Evolutionary conservation across 306 rosid genomes (phyloP).

Genomic region (Fragaria vesca): DNA sequence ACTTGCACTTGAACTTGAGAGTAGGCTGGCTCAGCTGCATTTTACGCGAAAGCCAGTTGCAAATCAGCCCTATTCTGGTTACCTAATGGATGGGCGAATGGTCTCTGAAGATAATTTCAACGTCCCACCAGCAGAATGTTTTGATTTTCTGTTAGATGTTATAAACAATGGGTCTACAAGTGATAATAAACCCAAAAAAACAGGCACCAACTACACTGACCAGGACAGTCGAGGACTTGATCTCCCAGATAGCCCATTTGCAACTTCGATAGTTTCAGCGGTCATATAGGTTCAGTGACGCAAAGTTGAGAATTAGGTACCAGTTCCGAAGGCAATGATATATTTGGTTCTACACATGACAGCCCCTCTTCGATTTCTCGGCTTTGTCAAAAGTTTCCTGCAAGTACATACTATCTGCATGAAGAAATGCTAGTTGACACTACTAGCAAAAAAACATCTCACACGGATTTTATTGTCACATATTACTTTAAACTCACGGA

Average conservation of each 20-base stretch:
- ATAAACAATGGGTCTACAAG: slow-evolving; percentile 31
- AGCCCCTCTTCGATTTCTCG: slow-evolving; percentile 3
- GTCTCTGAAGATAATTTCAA: slow-evolving; percentile 43
- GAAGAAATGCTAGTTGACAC: slow-evolving; percentile 22
- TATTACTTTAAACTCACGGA: too few species aligned
- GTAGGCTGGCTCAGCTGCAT: slow-evolving; percentile 44
- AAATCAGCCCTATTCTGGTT: slow-evolving; percentile 34
- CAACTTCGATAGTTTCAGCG: slow-evolving; percentile 32
- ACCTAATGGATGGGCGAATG: slow-evolving; percentile 38
- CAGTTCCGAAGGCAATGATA: slow-evolving; percentile 13
- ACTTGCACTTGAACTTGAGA: slow-evolving; percentile 44
- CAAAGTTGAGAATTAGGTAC: slow-evolving; percentile 34
- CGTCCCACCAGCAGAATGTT: slow-evolving; percentile 37
- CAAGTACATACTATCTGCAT: slow-evolving; percentile 30
- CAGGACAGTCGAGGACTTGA: slow-evolving; percentile 52
- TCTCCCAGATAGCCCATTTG: slow-evolving; percentile 82
- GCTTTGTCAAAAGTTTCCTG: slow-evolving; percentile 11
- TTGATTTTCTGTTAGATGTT: slow-evolving; percentile 33
- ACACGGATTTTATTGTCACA: too few species aligned
- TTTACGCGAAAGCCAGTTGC: slow-evolving; percentile 29
- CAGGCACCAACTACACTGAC: slow-evolving; percentile 36
- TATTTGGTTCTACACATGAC: slow-evolving; percentile 27
- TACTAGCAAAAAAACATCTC: too few species aligned
- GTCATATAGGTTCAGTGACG: slow-evolving; percentile 30
- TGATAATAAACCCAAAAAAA: slow-evolving; percentile 31